phyloP scores from a whole-genome alignment of 371 early-diverging fungal genomes.

The Funneliformis caledonium region DNA sequence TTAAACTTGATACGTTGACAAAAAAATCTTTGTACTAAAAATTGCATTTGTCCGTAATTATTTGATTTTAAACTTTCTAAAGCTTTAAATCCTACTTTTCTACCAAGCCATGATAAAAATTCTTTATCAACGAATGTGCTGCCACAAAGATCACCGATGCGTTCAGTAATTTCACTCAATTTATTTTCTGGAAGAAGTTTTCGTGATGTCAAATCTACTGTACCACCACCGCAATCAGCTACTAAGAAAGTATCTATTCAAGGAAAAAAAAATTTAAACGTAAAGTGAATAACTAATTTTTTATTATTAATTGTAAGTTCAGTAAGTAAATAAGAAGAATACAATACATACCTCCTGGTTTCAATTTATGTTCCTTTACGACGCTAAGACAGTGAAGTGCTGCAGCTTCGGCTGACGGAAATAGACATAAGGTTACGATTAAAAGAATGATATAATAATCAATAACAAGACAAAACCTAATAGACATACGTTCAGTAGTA shows the following conservation, averaged over 20 bases:
- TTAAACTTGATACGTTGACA: conserved; percentile 16
- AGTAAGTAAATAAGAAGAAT: background rate
- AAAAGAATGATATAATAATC: background rate
- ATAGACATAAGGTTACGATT: background rate
- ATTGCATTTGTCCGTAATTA: background rate
- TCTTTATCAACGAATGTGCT: conserved; percentile 14
- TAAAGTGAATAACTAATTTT: background rate
- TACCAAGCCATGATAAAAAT: background rate
- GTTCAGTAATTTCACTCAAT: conserved; percentile 23
- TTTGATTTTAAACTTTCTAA: background rate
- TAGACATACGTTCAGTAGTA: conserved; percentile 30
- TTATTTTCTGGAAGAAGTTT: background rate
- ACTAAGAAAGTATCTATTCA: background rate
- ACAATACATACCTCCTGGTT: conserved; percentile 5
- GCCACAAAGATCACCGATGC: background rate
- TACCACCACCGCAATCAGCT: conserved; percentile 5
- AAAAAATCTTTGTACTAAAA: conserved; percentile 43
- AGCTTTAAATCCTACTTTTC: background rate
- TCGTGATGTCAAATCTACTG: conserved; percentile 16
- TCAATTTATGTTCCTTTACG: background rate
- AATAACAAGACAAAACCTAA: background rate
- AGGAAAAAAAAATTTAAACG: background rate
- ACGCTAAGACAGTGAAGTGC: conserved; percentile 22
- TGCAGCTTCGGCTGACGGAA: conserved; percentile 28
- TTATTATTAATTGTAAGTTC: background rate